Conservation (phyloP, 768 basidiomycete species). For the Termitomyces sp. region DNA sequence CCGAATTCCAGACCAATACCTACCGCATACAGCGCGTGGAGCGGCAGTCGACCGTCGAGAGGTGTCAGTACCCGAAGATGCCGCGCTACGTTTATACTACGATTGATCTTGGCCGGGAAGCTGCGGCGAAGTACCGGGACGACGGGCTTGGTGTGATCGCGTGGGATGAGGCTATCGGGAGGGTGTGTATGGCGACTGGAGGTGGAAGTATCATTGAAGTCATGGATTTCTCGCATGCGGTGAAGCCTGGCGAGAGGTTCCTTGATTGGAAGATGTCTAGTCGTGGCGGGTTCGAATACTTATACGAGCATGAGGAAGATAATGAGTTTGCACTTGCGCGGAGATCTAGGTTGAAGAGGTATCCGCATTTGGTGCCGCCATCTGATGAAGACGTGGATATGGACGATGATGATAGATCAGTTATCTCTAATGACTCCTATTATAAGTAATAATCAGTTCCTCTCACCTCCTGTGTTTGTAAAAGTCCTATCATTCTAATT, state of each 20-base stretch:
- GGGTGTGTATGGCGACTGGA: conserved; percentile 46
- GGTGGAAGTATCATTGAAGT: conserved; percentile 35
- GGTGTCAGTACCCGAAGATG: conserved; percentile 15
- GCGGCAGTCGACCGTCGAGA: conserved; percentile 10
- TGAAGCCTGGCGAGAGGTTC: conserved; percentile 23
- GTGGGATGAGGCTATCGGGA: conserved; percentile 64
- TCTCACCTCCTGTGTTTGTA: neutral
- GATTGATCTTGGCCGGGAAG: conserved; percentile 8
- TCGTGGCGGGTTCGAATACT: conserved; percentile 9
- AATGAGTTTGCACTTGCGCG: neutral
- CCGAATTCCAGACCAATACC: conserved; percentile 4
- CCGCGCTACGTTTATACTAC: conserved; percentile 12
- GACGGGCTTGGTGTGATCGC: conserved; percentile 42
- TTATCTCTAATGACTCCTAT: neutral
- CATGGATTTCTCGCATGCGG: conserved; percentile 38
- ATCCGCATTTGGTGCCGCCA: neutral
- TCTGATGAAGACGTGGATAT: neutral
- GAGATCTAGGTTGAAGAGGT: neutral
- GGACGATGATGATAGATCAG: neutral
- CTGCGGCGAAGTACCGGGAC: conserved; percentile 10
- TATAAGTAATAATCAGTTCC: neutral
- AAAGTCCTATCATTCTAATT: neutral
- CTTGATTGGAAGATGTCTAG: conserved; percentile 23
- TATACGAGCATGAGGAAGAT: neutral
- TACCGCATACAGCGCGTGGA: neutral